These are phyloP conservation scores for Backusella tarrabulga DNA, from an alignment of 192 early-diverging fungal species.

Conservation along the genomic window DNA sequence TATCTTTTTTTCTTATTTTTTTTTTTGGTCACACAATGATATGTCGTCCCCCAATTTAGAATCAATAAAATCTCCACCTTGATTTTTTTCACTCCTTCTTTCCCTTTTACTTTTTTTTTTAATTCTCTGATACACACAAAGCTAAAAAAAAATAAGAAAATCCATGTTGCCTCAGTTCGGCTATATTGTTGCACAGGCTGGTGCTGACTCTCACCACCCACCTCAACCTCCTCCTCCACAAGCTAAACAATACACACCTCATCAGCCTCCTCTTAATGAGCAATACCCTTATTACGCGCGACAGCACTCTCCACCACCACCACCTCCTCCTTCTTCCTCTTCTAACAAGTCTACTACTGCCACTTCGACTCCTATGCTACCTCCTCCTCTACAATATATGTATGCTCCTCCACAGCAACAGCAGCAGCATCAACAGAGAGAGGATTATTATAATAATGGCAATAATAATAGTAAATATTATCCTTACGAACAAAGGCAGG, in stretches of 20 bases:
- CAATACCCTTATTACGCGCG: conserved; percentile 8
- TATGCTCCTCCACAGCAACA: background rate
- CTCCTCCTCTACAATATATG: conserved; percentile 8
- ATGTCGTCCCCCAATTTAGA: conserved; percentile 4
- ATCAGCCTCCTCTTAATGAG: conserved; percentile 3
- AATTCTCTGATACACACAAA: background rate
- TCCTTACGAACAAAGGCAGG: background rate
- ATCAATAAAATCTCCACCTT: conserved; percentile 2
- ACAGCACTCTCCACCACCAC: conserved; percentile 17
- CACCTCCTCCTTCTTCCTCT: background rate
- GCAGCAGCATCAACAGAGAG: background rate
- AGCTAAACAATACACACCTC: conserved; percentile 6
- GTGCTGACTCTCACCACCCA: conserved; percentile 26
- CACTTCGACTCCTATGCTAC: background rate
- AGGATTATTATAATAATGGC: conserved; percentile 7
- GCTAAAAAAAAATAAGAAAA: background rate
- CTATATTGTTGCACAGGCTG: conserved; percentile 39
- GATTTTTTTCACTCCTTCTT: conserved; percentile 14
- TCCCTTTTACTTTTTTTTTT: conserved; percentile 16
- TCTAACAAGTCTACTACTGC: background rate
- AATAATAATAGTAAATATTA: conserved; percentile 14
- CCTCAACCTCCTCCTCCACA: background rate
- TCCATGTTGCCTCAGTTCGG: conserved; percentile 38
- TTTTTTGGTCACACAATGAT: background rate
- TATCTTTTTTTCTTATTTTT: background rate